phyloP scores from a whole-genome alignment of 768 basidiomycete species.

The Suillus alpinus region DNA sequence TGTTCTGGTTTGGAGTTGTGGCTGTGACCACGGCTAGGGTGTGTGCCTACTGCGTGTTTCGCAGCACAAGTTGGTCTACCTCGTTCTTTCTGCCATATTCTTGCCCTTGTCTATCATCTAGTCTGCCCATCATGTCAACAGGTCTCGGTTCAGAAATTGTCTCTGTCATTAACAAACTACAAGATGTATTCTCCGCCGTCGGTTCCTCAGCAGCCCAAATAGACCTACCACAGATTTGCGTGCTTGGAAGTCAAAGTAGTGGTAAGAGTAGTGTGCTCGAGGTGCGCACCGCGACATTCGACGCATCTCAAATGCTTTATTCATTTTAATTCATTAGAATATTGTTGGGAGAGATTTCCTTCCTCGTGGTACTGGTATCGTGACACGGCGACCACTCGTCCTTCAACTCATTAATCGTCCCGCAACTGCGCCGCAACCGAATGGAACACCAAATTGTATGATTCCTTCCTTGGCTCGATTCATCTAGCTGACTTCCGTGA shows the following conservation, averaged over 20 bases:
- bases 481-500: conserved; percentile 1
- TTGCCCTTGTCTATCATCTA: not conserved
- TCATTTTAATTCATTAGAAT: conserved; percentile 52
- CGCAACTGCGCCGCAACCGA: conserved; percentile 43
- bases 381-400: conserved; percentile 94
- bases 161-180: conserved; percentile 79
- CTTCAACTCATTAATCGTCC: conserved; percentile 92
- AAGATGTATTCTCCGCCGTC: conserved; percentile 86
- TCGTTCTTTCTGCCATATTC: conserved; percentile 10
- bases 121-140: conserved; percentile 40
- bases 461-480: conserved; percentile 8
- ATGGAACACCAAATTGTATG: conserved; percentile 43
- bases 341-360: conserved; percentile 98
- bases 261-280: conserved; percentile 93
- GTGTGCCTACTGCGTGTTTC: conserved; percentile 20
- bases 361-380: conserved; percentile 98
- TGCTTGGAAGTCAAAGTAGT: conserved; percentile 88
- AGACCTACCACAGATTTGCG: conserved; percentile 91
- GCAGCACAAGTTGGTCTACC: conserved; percentile 2
- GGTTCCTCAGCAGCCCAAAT: conserved; percentile 75
- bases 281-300: conserved; percentile 40
- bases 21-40: conserved; percentile 20
- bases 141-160: conserved; percentile 83
- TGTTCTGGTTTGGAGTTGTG: conserved; percentile 15
- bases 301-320: conserved; percentile 7